Conservation (phyloP, 164 flowering plant genomes). For the Macadamia integrifolia region DNA sequence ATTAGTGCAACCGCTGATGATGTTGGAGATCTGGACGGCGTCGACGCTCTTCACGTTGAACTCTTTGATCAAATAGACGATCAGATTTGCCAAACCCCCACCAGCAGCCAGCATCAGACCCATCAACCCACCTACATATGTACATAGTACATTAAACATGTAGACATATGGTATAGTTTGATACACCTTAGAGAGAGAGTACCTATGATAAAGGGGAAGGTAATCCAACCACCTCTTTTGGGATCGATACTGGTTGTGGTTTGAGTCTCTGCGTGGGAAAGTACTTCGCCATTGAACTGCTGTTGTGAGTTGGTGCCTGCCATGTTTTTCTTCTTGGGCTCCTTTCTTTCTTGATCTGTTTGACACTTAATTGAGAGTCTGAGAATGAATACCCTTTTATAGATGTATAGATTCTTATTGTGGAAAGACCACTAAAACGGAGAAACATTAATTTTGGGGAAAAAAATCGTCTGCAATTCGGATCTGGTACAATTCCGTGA, state of each 20-base stretch:
- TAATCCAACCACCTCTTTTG: conserved; percentile 11
- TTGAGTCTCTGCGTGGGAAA: neutral
- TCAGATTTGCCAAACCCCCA: conserved; percentile 34
- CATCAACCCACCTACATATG: conserved; percentile 13
- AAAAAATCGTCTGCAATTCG: too few relatives aligned
- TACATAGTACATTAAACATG: too few relatives aligned
- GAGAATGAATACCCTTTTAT: too few relatives aligned
- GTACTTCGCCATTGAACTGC: neutral
- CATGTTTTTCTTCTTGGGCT: neutral
- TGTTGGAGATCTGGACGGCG: conserved; percentile 38
- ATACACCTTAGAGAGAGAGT: too few relatives aligned
- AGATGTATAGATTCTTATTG: too few relatives aligned
- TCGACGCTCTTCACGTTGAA: conserved; percentile 43
- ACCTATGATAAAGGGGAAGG: conserved; percentile 7
- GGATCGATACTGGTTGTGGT: neutral
- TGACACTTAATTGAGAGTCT: too few relatives aligned
- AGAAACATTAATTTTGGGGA: too few relatives aligned
- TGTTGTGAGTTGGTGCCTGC: neutral
- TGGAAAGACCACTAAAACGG: too few relatives aligned
- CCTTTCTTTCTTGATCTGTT: too few relatives aligned
- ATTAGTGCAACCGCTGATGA: conserved; percentile 27
- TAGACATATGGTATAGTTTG: neutral
- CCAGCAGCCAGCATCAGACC: conserved; percentile 21
- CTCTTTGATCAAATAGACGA: conserved; percentile 39
- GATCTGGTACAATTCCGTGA: too few relatives aligned